Percentiles rank a stretch among this genome's conserved stretches.
These are phyloP conservation scores for Oryza punctata DNA, from an alignment of 176 grass and related monocot genomes.

Conservation along the genomic window DNA sequence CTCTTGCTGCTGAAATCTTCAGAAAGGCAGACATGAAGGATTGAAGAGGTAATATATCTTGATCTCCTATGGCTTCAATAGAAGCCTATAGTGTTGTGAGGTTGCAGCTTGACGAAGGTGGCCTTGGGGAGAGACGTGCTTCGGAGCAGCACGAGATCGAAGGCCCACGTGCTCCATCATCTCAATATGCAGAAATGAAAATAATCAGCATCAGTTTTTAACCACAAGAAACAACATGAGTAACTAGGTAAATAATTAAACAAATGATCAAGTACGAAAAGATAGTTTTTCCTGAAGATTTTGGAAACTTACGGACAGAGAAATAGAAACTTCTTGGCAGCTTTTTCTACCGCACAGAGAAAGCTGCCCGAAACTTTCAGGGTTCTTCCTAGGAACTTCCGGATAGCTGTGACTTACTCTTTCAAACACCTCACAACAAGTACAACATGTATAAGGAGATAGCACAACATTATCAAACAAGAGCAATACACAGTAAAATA, in stretches of 20 bases:
- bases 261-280: not conserved
- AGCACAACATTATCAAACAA: too few relatives aligned
- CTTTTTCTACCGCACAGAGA: too few relatives aligned
- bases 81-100: constrained; percentile 75
- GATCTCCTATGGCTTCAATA: too few relatives aligned
- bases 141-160: constrained; percentile 55
- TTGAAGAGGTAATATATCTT: too few relatives aligned
- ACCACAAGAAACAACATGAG: not conserved
- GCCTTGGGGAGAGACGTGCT: constrained; percentile 64
- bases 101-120: constrained; percentile 68
- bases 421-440: too few relatives aligned
- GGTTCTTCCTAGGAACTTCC: too few relatives aligned
- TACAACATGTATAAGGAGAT: too few relatives aligned
- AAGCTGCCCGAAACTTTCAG: too few relatives aligned
- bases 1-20: not conserved
- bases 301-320: constrained; percentile 25
- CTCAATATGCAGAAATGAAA: constrained; percentile 21
- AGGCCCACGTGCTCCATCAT: constrained; percentile 65
- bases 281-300: not conserved
- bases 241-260: not conserved
- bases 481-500: too few relatives aligned
- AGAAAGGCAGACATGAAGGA: constrained; percentile 3
- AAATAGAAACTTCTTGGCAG: too few relatives aligned
- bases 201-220: not conserved
- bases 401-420: too few relatives aligned